Conservation (phyloP, 2,329 filamentous ascomycete species). For the Ilyonectria mors-panacis region DNA sequence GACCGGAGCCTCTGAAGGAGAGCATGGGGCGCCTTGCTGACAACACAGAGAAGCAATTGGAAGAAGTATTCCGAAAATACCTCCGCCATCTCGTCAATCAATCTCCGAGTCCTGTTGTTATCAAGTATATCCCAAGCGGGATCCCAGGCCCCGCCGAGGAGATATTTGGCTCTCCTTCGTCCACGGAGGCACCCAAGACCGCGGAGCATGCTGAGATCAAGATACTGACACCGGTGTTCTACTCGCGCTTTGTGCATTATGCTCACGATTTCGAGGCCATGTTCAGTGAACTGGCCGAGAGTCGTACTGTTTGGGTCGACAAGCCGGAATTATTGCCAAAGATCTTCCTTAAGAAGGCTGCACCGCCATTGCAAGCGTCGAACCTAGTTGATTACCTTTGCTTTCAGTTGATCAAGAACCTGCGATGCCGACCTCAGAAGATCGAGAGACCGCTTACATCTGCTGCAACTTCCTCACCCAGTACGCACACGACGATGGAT, state of each 20-base stretch:
- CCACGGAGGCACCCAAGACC: conserved; percentile 31
- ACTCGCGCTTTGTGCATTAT: conserved; percentile 76
- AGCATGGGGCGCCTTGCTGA: conserved; percentile 70
- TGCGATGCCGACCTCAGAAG: conserved; percentile 59
- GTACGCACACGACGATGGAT: conserved; percentile 49
- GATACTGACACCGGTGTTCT: conserved; percentile 76
- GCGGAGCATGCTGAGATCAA: conserved; percentile 66
- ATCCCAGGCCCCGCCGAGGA: conserved; percentile 56
- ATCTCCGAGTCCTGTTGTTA: conserved; percentile 59
- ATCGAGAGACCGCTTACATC: conserved; percentile 61
- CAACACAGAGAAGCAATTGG: conserved; percentile 62
- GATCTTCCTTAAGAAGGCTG: conserved; percentile 59
- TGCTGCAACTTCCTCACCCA: conserved; percentile 39
- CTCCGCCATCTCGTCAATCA: conserved; percentile 65
- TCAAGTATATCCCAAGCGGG: conserved; percentile 70
- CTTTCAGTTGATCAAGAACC: conserved; percentile 61
- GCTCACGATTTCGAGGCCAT: conserved; percentile 73
- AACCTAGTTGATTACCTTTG: conserved; percentile 56
- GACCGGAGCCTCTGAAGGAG: conserved; percentile 72
- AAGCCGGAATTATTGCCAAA: conserved; percentile 66
- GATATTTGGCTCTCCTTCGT: conserved; percentile 54
- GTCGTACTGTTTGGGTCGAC: conserved; percentile 71
- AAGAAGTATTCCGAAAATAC: conserved; percentile 64
- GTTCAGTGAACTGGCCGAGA: conserved; percentile 72
- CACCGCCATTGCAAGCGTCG: conserved; percentile 53